A percentile compares a stretch with the other conserved stretches of the same genome.
These are phyloP conservation scores for Glonium stellatum DNA, from an alignment of 495 filamentous ascomycete species.

Conservation along the genomic window DNA sequence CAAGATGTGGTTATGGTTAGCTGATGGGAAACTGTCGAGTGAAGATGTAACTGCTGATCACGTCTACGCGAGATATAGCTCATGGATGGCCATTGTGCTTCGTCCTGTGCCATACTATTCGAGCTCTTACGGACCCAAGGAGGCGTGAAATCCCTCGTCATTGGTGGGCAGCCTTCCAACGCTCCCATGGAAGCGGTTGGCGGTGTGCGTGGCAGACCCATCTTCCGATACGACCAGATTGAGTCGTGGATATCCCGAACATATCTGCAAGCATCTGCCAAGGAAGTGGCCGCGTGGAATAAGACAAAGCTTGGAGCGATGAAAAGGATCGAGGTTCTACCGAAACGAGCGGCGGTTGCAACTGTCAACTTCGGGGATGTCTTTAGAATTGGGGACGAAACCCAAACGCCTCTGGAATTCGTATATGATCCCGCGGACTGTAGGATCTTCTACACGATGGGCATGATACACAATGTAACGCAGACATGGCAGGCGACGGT, in stretches of 20 bases:
- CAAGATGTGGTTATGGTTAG: slow-evolving; percentile 34
- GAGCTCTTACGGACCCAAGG: slow-evolving; percentile 50
- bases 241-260: slow-evolving; percentile 12
- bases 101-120: slow-evolving; percentile 55
- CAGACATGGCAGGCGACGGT: slow-evolving; percentile 31
- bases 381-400: slow-evolving; percentile 26
- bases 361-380: slow-evolving; percentile 36
- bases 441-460: slow-evolving; percentile 32
- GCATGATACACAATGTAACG: slow-evolving; percentile 30
- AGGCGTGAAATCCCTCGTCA: slow-evolving; percentile 51
- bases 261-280: slow-evolving; percentile 1
- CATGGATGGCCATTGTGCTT: slow-evolving; percentile 61
- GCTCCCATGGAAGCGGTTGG: slow-evolving; percentile 57
- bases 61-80: too few relatives aligned
- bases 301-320: slow-evolving; percentile 12
- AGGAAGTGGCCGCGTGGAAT: slow-evolving; percentile 10
- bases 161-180: slow-evolving; percentile 52
- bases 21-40: too few relatives aligned
- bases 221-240: slow-evolving; percentile 18
- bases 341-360: slow-evolving; percentile 5
- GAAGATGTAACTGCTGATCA: too few relatives aligned
- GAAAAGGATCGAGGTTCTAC: slow-evolving; percentile 18
- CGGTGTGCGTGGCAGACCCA: slow-evolving; percentile 47
- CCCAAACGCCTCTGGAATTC: slow-evolving; percentile 31
- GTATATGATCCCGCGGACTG: slow-evolving; percentile 34